These are phyloP conservation scores for Sodiomyces alkalinus DNA, from an alignment of 2,329 filamentous ascomycete genomes.

Conservation along the genomic window DNA sequence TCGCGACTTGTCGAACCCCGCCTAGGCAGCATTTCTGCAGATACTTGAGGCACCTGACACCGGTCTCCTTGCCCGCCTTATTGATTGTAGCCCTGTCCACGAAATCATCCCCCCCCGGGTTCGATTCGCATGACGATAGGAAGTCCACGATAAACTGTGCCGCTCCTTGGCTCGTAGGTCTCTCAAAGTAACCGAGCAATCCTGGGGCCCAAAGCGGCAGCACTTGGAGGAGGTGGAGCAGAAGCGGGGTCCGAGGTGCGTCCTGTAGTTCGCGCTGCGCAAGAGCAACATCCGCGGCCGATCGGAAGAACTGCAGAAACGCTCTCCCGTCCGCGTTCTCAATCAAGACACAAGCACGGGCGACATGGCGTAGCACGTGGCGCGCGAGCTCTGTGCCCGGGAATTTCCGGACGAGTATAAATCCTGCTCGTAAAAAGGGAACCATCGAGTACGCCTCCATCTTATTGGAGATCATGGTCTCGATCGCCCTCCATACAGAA, in stretches of 20 bases:
- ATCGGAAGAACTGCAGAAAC: conserved; percentile 29
- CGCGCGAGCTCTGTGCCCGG: conserved; percentile 17
- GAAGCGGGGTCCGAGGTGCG: too few relatives aligned
- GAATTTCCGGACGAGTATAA: conserved; percentile 34
- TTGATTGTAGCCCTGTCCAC: conserved; percentile 13
- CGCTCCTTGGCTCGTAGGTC: background rate
- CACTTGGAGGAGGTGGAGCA: too few relatives aligned
- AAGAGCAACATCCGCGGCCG: conserved; percentile 9
- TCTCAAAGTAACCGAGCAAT: conserved; percentile 26
- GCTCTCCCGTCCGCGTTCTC: conserved; percentile 31
- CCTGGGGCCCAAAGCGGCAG: conserved; percentile 32
- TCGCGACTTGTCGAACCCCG: conserved; percentile 23
- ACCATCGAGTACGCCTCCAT: conserved; percentile 29
- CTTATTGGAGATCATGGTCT: conserved; percentile 36
- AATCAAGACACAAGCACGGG: conserved; percentile 25
- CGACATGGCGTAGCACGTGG: conserved; percentile 26
- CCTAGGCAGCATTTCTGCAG: conserved; percentile 30
- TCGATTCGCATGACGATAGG: background rate
- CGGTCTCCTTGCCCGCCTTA: conserved; percentile 24
- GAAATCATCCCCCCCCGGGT: too few relatives aligned
- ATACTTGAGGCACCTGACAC: conserved; percentile 27
- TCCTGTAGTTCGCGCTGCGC: background rate
- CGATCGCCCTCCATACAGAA: conserved; percentile 36
- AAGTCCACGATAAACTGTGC: background rate
- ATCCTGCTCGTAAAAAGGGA: conserved; percentile 42